These are phyloP conservation scores for Pseudozyma sp. DNA, from an alignment of 1,284 basidiomycete genomes.

Conservation along the genomic window DNA sequence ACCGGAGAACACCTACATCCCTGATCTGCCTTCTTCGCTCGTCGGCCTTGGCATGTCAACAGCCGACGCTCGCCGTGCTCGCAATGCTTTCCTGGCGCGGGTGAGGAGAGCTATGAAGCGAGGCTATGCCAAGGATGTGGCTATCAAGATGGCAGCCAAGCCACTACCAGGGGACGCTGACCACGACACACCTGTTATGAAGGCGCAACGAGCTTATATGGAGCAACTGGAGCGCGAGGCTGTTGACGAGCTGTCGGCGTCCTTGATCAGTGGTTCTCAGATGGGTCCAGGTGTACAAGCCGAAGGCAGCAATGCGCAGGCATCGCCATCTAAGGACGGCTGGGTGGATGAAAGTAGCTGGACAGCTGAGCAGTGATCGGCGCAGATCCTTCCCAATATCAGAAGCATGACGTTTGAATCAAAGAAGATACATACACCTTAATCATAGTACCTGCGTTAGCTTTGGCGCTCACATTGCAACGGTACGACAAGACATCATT, in stretches of 20 bases:
- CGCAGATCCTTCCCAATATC: not conserved
- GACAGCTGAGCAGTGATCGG: slow-evolving; percentile 8
- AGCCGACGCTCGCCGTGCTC: slow-evolving; percentile 47
- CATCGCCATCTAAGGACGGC: slow-evolving; percentile 1
- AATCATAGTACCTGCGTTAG: too few relatives aligned
- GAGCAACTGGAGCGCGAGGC: slow-evolving; percentile 41
- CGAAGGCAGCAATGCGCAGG: not conserved
- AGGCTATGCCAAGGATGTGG: slow-evolving; percentile 35
- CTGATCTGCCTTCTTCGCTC: slow-evolving; percentile 53
- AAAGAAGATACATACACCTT: too few relatives aligned
- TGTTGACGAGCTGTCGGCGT: slow-evolving; percentile 18
- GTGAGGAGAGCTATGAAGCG: slow-evolving; percentile 52
- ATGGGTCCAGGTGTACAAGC: not conserved
- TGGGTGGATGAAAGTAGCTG: slow-evolving; percentile 30
- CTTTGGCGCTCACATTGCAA: too few relatives aligned
- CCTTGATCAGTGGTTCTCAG: not conserved
- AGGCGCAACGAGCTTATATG: slow-evolving; percentile 41
- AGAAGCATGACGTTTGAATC: not conserved
- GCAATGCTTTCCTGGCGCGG: slow-evolving; percentile 54
- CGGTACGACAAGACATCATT: too few relatives aligned
- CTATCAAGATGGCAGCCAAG: slow-evolving; percentile 50
- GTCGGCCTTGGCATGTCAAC: slow-evolving; percentile 50
- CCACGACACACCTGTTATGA: slow-evolving; percentile 48
- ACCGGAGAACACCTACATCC: slow-evolving; percentile 50
- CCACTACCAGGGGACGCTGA: slow-evolving; percentile 36